A percentile compares a stretch with the other conserved stretches of the same genome.
These are phyloP conservation scores for Phytophthora sansomeana DNA, from an alignment of 352 stramenopile genomes.

Conservation along the genomic window DNA sequence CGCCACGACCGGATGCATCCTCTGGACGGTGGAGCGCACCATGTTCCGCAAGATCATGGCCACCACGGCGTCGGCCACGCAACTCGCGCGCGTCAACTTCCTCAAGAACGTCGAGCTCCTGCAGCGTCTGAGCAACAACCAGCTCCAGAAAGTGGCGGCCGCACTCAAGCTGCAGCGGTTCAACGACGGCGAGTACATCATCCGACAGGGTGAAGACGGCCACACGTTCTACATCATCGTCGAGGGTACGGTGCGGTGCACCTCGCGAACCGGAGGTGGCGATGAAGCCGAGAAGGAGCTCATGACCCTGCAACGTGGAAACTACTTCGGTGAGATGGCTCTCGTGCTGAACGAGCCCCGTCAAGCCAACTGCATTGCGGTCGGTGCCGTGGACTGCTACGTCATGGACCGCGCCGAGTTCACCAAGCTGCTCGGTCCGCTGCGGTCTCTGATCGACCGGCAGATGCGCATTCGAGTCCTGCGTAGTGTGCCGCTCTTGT, in stretches of 20 bases:
- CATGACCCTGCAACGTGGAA: conserved; percentile 80
- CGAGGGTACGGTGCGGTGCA: conserved; percentile 91
- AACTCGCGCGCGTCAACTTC: conserved; percentile 88
- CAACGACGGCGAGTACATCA: conserved; percentile 92
- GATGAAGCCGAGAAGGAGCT: conserved; percentile 76
- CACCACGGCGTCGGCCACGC: conserved; percentile 75
- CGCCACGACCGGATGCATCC: conserved; percentile 80
- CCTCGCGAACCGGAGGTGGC: conserved; percentile 49
- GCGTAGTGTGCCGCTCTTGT: conserved; percentile 90
- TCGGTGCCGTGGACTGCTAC: conserved; percentile 89
- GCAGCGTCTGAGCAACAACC: conserved; percentile 88
- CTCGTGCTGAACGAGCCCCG: conserved; percentile 86
- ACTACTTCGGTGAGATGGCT: conserved; percentile 92
- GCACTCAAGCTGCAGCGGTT: conserved; percentile 89
- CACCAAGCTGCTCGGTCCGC: conserved; percentile 83
- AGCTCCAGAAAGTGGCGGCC: conserved; percentile 87
- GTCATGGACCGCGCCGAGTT: conserved; percentile 92
- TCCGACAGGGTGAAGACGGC: conserved; percentile 94
- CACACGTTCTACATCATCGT: conserved; percentile 98
- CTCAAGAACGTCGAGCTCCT: conserved; percentile 95
- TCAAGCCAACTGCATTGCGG: conserved; percentile 88
- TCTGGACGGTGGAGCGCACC: conserved; percentile 95
- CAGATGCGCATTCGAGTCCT: conserved; percentile 95
- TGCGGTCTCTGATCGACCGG: conserved; percentile 79
- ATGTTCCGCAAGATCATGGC: conserved; percentile 88